Base-by-base conservation (phyloP, 2,329 filamentous ascomycete genomes). In the Hymenoscyphus repandus region DNA sequence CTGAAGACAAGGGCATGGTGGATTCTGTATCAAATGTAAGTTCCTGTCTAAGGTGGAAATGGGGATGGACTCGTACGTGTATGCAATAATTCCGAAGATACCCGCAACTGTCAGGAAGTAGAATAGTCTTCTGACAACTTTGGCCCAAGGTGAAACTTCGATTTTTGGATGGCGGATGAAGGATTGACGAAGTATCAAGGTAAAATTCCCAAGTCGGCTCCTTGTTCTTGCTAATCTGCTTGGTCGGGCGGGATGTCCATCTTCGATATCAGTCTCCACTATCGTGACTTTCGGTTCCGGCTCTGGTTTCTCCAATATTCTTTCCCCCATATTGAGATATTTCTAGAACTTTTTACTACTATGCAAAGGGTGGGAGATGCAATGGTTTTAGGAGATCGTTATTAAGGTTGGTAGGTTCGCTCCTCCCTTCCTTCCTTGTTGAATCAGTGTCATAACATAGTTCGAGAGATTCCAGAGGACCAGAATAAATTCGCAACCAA, bases 1-100 rank as follows among this genome's bases (percentile, higher is more conserved):
- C 48, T 41, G 3, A 57, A 13, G 39, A 58, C 32, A n/a, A 58
- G 34, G 11, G 53, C 41, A 33, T 56, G 51, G 45, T 54, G 51
- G 10, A 56, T 49, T 44, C 53, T 58, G 17, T 40, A n/a, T n/a
- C n/a, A n/a, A 6, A 30, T 9, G n/a, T 22, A 4, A 49, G 17
- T 45, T n/a, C 11, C 38, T 40, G 33, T 32, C 22, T 36, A n/a
- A 12, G 15, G 12, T 17, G 33, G n/a, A 37, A 41, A 33, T 18
- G 34, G 13, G 30, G 36, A 13, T 13, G 30, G 18, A 27, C 37
- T 27, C 45, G 10, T 53, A 58, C 55, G 54, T 42, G 18, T 40
- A 39, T 9, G 50, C 41, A 30, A 58, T 42, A n/a, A n/a, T 56
- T 46, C 3, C 39, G 43, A 15, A 37, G 12, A 34, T 49, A 18